A percentile compares a stretch with the other conserved stretches of the same genome.
Conservation (phyloP, 139 green algal genomes). For the Closterium sp. region DNA sequence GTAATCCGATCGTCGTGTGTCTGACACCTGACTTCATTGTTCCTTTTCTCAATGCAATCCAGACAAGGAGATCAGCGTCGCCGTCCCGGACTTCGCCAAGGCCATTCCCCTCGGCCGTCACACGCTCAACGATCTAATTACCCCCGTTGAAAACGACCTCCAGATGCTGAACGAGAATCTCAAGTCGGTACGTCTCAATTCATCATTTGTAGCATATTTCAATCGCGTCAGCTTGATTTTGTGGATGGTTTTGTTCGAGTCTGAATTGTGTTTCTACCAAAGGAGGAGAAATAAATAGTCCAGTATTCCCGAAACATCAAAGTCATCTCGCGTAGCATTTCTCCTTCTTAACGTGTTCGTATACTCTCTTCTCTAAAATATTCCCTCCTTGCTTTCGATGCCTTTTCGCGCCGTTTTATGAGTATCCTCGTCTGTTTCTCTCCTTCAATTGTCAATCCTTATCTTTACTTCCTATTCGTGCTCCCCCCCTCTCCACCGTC, state of each 20-base stretch:
- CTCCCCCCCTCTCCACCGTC: not conserved
- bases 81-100: not conserved
- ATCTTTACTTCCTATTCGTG: not conserved
- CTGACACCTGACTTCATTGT: not conserved
- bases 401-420: not conserved
- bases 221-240: too few relatives aligned
- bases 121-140: constrained; percentile 6
- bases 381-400: not conserved
- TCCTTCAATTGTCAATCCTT: too few relatives aligned
- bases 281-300: not conserved
- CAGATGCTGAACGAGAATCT: constrained; percentile 34
- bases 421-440: not conserved
- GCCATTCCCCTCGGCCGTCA: constrained; percentile 17
- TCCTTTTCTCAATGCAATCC: too few relatives aligned
- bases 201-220: not conserved
- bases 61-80: not conserved
- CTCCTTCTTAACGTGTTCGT: not conserved
- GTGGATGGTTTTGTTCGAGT: not conserved
- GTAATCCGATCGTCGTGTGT: too few relatives aligned
- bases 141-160: constrained; percentile 25
- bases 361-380: not conserved
- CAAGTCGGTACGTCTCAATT: constrained; percentile 14
- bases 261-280: not conserved
- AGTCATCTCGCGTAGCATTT: too few relatives aligned
- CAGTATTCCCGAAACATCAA: too few relatives aligned